Evolutionary conservation across 345 rosid genomes (phyloP), one percentile per base, ranked within the genome.

Genomic region (Eucalyptus brandiana): DNA sequence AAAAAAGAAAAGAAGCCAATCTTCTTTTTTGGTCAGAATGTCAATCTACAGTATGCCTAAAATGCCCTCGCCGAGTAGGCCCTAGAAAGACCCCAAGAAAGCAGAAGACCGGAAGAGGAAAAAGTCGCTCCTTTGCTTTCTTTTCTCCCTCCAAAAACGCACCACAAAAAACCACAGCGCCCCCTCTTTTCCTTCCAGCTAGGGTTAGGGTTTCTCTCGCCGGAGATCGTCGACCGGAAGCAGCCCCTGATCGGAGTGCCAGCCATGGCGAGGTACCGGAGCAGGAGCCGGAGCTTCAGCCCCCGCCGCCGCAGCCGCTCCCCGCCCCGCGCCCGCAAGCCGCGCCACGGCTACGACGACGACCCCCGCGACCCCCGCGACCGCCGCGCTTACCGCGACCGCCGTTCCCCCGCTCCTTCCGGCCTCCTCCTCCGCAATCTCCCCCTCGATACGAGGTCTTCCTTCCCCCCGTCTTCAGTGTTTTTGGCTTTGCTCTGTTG

Each of bases 381-480:
- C 88, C 89, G 92, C 86, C 92, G 92, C n/a, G 95, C 96, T 89
- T 89, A 93, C 89, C 91, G 98, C 2, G 98, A 95, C 92, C 97
- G 95, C 86, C 97, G 97, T 42, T 96, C 97, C 9, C 94, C 97
- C 53, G 95, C 94, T 86, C 98, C 98, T n/a, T 95, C 98, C 26
- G 99, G 99, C 88, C 93, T 97, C 89, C 98, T 97, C 90, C 91
- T 96, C 89, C 99, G 99, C 88, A 97, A 97, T 90, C 99, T 97
- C 44, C 98, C 99, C 86, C 99, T 96, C 69, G 96, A 96, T 87
- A 96, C 97, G 32, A 96, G 98, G 99, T 97, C 80, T 65, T 50
- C 32, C 40, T 47, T 30, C 81, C 72, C 86, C 86, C 86, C 80
- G 7, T 50, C 37, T 12, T 26, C 4, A 19, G 24, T 28, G 28